Evolutionary conservation across 2,329 filamentous ascomycete species (phyloP).

Genomic region (Nigrospora oryzae): DNA sequence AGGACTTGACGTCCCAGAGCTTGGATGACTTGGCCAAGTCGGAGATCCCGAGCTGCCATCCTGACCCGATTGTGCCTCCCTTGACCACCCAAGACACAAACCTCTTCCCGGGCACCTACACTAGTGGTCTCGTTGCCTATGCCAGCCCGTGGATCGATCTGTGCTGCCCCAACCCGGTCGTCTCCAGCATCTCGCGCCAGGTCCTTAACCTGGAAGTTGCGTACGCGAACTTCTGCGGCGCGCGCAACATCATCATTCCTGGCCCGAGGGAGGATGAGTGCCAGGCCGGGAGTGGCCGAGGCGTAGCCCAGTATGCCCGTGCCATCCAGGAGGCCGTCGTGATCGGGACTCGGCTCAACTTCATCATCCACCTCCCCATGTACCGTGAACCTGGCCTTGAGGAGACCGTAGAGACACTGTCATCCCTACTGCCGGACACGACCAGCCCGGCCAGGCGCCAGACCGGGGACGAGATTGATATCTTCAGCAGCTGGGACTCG

Average conservation of each 20-base stretch:
- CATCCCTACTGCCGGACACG: slow-evolving; percentile 24
- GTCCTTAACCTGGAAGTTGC: slow-evolving; percentile 85
- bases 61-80: slow-evolving; percentile 53
- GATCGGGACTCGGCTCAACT: slow-evolving; percentile 66
- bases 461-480: slow-evolving; percentile 44
- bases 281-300: slow-evolving; percentile 37
- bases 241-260: slow-evolving; percentile 72
- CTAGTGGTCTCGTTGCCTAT: slow-evolving; percentile 68
- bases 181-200: slow-evolving; percentile 81
- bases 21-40: slow-evolving; percentile 36
- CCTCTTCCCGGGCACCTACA: slow-evolving; percentile 57
- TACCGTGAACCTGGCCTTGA: slow-evolving; percentile 60
- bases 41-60: slow-evolving; percentile 34
- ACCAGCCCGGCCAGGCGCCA: not conserved
- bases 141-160: slow-evolving; percentile 93
- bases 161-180: slow-evolving; percentile 70
- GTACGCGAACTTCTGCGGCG: slow-evolving; percentile 92
- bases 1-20: slow-evolving; percentile 51
- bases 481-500: slow-evolving; percentile 81
- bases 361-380: slow-evolving; percentile 79
- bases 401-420: slow-evolving; percentile 42
- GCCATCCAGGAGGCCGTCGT: slow-evolving; percentile 73
- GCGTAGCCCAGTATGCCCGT: slow-evolving; percentile 70
- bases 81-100: slow-evolving; percentile 74
- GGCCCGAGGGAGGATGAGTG: slow-evolving; percentile 62